phyloP scores from a whole-genome alignment of 768 basidiomycete genomes.

The Podaxis sp. region DNA sequence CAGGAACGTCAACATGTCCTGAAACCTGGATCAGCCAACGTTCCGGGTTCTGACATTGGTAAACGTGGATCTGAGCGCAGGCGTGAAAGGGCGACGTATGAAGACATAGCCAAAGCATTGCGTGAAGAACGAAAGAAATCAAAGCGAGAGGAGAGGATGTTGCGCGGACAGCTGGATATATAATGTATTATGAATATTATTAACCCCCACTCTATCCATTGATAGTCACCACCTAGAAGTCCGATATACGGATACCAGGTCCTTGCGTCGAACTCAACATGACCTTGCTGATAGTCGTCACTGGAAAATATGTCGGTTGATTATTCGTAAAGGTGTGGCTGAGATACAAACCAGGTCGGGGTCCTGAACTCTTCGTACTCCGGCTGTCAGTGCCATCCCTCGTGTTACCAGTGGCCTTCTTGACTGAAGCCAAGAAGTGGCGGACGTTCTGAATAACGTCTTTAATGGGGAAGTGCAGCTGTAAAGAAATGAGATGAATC shows the following conservation, averaged over 20 bases:
- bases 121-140: conserved; percentile 27
- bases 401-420: conserved; percentile 69
- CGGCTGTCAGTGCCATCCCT: conserved; percentile 50
- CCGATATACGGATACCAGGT: conserved; percentile 86
- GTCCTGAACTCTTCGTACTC: conserved; percentile 34
- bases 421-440: conserved; percentile 73
- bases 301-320: conserved; percentile 33
- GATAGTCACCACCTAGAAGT: conserved; percentile 45
- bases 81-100: conserved; percentile 23
- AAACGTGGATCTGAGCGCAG: conserved; percentile 36
- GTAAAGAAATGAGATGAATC: conserved; percentile 1
- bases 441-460: conserved; percentile 80
- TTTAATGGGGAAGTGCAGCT: conserved; percentile 74
- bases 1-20: conserved; percentile 48
- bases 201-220: conserved; percentile 11
- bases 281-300: conserved; percentile 76
- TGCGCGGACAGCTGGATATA: conserved; percentile 5
- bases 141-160: conserved; percentile 17
- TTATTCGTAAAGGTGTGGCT: neutral
- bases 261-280: conserved; percentile 84
- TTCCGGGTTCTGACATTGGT: conserved; percentile 45
- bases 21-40: conserved; percentile 2
- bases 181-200: conserved; percentile 16
- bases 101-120: conserved; percentile 24
- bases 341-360: conserved; percentile 48